Base-by-base conservation (phyloP, 164 flowering plant species). In the Stephania yunnanensis region DNA sequence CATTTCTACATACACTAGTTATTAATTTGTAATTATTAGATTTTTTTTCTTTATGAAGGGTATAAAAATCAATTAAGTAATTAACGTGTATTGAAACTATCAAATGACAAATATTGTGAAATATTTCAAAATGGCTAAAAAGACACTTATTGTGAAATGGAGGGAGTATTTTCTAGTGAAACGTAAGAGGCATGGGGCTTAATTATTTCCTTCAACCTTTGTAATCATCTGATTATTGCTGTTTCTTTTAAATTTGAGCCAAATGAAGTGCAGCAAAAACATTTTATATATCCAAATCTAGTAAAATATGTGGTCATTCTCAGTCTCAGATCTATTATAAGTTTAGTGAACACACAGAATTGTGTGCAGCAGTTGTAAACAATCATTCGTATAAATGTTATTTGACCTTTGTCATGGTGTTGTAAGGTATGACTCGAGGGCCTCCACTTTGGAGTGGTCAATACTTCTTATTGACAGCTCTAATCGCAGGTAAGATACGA, bases 401-500 rank as follows among this genome's bases (percentile, higher is more conserved):
- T 69, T 74, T 48, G 74, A 70, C 25, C 45, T 65, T 20, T 2
- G 44, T 48, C 44, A n/a, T 61, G 66, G 3, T 70, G 50, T 74
- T 83, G 80, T 2, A 87, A 96, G 99, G 86, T 91, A 87, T 81
- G 99, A 96, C 77, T 74, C 94, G 10, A 86, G 97, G 77, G 87
- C 80, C 76, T 91, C 97, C 48, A 74, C 85, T 48, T 77, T 96
- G 83, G 98, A 94, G 80, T 96, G 99, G 98, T 92, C 98, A 71
- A 85, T 96, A 74, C 87, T 94, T 78, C 92, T 92, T 48, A 89
- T 96, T 67, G 98, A 96, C 78, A 85, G 85, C 81, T 89, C 97
- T 15, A 96, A 94, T 78, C 90, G 98, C 86, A 96, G 98, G 99
- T 94, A 12, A 30, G 44, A 52, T 31, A 13, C 46, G 36, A 20